Conservation (phyloP, 768 basidiomycete genomes). For the Leccinum olivaceopallidum region DNA sequence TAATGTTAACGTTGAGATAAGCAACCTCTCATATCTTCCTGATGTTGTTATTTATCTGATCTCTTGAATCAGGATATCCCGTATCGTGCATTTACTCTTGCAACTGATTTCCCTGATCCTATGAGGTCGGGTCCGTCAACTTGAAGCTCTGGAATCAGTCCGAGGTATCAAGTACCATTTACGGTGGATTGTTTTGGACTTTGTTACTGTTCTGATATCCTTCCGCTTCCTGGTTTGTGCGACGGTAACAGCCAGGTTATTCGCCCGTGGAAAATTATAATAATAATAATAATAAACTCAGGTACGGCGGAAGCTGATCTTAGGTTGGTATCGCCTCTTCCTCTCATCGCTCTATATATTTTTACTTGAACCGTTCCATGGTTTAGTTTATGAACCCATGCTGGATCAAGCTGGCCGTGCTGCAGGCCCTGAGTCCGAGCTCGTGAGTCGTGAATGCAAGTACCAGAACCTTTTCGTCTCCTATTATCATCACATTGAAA, state of each 20-base stretch:
- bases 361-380: background rate
- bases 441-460: conserved; percentile 76
- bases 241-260: conserved; percentile 2
- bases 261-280: conserved; percentile 8
- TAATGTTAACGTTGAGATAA: background rate
- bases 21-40: background rate
- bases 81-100: background rate
- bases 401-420: conserved; percentile 82
- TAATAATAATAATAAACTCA: conserved; percentile 36
- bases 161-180: conserved; percentile 18
- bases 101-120: background rate
- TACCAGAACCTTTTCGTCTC: background rate
- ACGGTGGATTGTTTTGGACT: conserved; percentile 4
- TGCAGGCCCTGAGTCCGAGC: conserved; percentile 45
- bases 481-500: conserved; percentile 3
- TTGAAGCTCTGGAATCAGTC: conserved; percentile 27
- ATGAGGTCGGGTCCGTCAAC: conserved; percentile 16
- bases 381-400: conserved; percentile 73
- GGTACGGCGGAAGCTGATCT: conserved; percentile 75
- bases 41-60: background rate
- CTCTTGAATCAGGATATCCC: background rate
- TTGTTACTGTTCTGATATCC: background rate
- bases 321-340: conserved; percentile 42
- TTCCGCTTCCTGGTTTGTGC: background rate
- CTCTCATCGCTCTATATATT: background rate